phyloP scores from a whole-genome alignment of 2,329 filamentous ascomycete species.

The Cladosporium sp. region DNA sequence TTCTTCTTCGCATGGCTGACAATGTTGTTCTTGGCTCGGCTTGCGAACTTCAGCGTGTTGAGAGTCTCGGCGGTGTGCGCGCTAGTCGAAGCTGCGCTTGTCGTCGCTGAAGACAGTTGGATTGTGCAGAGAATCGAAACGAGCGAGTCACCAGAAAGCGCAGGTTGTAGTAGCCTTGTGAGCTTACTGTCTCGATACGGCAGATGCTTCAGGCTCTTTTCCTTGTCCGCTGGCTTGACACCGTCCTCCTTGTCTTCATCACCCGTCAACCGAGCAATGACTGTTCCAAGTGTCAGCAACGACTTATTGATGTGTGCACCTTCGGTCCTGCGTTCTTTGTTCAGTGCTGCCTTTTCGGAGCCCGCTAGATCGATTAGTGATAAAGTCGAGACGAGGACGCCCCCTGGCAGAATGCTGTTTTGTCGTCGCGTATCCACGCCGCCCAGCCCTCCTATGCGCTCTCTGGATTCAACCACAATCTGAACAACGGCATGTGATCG shows the following conservation, averaged over 20 bases:
- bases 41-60: conserved; percentile 96
- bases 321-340: conserved; percentile 89
- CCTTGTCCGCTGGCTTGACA: conserved; percentile 61
- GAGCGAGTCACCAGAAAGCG: conserved; percentile 87
- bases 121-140: conserved; percentile 98
- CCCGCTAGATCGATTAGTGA: conserved; percentile 96
- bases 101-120: conserved; percentile 75
- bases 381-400: conserved; percentile 90
- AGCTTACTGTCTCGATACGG: conserved; percentile 98
- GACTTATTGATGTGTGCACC: conserved; percentile 99
- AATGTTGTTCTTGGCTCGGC: conserved; percentile 95
- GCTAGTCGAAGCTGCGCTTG: conserved; percentile 67
- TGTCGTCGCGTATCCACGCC: conserved; percentile 67
- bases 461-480: conserved; percentile 95
- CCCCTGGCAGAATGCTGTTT: conserved; percentile 68
- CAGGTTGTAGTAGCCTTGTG: conserved; percentile 86
- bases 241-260: conserved; percentile 77
- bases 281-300: conserved; percentile 88
- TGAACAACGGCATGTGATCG: conserved; percentile 98
- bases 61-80: conserved; percentile 85
- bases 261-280: conserved; percentile 89
- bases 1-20: conserved; percentile 95
- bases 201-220: conserved; percentile 72
- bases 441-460: conserved; percentile 61
- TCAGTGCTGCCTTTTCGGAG: conserved; percentile 92